Evolutionary conservation across 202 grass and related monocot species (phyloP).

Genomic region (Zizania palustris): DNA sequence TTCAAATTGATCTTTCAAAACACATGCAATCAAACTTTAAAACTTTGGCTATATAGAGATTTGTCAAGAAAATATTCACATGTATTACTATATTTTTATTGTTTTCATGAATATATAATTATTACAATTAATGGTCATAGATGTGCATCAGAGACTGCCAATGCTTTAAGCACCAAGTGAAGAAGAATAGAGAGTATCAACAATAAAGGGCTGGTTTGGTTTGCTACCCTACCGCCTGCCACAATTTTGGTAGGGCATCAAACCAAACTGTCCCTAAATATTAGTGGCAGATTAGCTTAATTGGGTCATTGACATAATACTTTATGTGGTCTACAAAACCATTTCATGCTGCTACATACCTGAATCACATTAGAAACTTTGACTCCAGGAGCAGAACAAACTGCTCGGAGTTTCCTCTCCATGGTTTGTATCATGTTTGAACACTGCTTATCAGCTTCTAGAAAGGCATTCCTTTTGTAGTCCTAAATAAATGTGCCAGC

Average conservation of each 20-base stretch:
- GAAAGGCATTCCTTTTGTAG: constrained; percentile 68
- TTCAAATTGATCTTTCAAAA: neutral
- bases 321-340: neutral
- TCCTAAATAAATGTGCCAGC: constrained; percentile 52
- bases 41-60: neutral
- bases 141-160: neutral
- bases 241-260: no score
- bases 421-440: constrained; percentile 61
- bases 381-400: constrained; percentile 54
- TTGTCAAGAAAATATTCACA: neutral
- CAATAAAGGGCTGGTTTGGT: neutral
- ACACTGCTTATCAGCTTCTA: constrained; percentile 69
- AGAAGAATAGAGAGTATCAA: neutral
- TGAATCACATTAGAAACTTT: constrained; percentile 63
- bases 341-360: constrained; percentile 45
- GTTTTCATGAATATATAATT: neutral
- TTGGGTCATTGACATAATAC: neutral
- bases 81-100: neutral
- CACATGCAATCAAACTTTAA: neutral
- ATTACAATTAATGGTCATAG: neutral
- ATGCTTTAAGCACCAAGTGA: neutral
- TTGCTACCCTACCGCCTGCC: no score
- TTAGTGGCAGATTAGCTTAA: constrained; percentile 1
- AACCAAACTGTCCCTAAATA: neutral
- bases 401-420: constrained; percentile 68